These are phyloP conservation scores for Eucommia ulmoides DNA, from an alignment of 257 asterid genomes.

Conservation along the genomic window DNA sequence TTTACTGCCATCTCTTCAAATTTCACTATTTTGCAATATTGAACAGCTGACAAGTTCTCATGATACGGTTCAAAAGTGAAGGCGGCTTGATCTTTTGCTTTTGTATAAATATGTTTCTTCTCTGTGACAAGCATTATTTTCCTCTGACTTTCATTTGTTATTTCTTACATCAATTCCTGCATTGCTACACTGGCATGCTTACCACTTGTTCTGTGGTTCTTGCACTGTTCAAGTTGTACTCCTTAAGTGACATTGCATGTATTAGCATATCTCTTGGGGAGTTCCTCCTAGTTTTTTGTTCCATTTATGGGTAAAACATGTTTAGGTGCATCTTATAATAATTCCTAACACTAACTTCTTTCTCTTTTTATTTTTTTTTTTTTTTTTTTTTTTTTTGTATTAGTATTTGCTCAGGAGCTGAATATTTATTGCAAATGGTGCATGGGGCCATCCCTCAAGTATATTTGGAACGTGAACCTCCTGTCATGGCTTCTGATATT, in stretches of 20 bases:
- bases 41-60: too few relatives aligned
- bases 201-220: not conserved
- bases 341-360: too few relatives aligned
- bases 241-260: not conserved
- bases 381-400: too few relatives aligned
- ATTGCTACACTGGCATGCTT: not conserved
- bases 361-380: too few relatives aligned
- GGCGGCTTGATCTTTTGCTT: too few relatives aligned
- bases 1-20: not conserved
- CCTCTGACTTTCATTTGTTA: not conserved
- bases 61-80: too few relatives aligned
- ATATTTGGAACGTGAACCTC: slow-evolving; percentile 33
- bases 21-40: not conserved
- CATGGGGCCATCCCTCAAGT: slow-evolving; percentile 57
- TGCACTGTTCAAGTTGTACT: not conserved
- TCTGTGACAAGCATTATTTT: not conserved
- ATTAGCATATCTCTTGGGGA: not conserved
- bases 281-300: not conserved
- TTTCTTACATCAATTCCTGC: not conserved
- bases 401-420: slow-evolving; percentile 92
- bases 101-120: not conserved
- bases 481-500: slow-evolving; percentile 51
- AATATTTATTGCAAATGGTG: slow-evolving; percentile 71
- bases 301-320: not conserved
- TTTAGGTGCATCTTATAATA: too few relatives aligned